Evolutionary conservation across 768 basidiomycete species (phyloP).

Genomic region (Phylloporus scabripes): DNA sequence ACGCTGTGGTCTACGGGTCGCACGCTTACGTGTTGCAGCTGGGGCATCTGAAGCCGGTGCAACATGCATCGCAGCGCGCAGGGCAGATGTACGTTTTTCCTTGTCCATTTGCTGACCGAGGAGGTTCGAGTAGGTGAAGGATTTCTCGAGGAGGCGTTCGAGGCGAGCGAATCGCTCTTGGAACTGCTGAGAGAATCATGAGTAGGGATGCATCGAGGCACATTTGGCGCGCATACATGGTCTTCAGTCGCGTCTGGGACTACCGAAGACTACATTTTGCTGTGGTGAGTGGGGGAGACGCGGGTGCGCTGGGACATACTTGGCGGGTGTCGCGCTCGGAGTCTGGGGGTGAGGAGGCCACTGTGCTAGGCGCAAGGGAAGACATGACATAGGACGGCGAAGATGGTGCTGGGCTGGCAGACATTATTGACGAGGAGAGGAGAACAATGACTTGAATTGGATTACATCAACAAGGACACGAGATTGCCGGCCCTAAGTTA

Average conservation of each 20-base stretch:
- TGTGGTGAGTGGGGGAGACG: not conserved
- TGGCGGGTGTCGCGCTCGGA: constrained; percentile 14
- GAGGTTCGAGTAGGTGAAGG: constrained; percentile 66
- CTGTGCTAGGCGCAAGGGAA: constrained; percentile 21
- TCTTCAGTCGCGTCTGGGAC: constrained; percentile 13
- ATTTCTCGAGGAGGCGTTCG: constrained; percentile 67
- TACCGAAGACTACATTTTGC: constrained; percentile 9
- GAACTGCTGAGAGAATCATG: constrained; percentile 37
- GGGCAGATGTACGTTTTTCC: constrained; percentile 32
- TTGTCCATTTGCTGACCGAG: constrained; percentile 73
- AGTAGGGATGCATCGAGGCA: not conserved
- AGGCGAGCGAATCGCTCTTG: constrained; percentile 48
- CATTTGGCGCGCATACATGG: constrained; percentile 6
- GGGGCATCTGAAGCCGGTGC: constrained; percentile 1
- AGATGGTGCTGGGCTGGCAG: constrained; percentile 13
- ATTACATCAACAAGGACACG: constrained; percentile 28
- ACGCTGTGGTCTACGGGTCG: constrained; percentile 6
- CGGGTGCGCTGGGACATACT: constrained; percentile 11
- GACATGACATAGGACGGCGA: constrained; percentile 16
- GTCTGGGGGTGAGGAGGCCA: constrained; percentile 23
- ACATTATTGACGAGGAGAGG: constrained; percentile 12
- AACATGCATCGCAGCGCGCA: constrained; percentile 27
- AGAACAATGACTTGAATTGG: not conserved
- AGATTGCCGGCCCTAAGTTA: constrained; percentile 22
- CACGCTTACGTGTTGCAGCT: constrained; percentile 13